Percentiles rank a stretch among this genome's conserved stretches.
Conservation (phyloP, 768 basidiomycete genomes). For the Amanita subjunquillea region DNA sequence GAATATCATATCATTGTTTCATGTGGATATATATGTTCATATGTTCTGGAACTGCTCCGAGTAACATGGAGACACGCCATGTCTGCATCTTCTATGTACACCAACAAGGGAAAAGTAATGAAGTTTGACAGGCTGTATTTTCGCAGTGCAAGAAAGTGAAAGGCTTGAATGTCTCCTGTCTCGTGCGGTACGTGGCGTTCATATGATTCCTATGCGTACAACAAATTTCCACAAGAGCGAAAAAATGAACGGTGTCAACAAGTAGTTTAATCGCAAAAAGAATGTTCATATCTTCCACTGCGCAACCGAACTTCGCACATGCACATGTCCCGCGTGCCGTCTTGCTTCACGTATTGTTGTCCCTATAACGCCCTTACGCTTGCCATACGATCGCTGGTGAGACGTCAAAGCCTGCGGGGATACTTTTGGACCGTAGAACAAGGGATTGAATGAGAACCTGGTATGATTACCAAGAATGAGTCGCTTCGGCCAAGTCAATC, state of each 20-base stretch:
- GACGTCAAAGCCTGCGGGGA: slow-evolving; percentile 7
- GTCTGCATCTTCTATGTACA: too few relatives aligned
- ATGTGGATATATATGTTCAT: not conserved
- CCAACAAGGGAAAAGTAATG: too few relatives aligned
- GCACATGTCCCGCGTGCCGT: not conserved
- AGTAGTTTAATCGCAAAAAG: not conserved
- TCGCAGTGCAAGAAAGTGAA: too few relatives aligned
- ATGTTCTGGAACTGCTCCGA: not conserved
- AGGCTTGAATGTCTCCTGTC: too few relatives aligned
- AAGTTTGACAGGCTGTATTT: too few relatives aligned
- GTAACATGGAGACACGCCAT: too few relatives aligned
- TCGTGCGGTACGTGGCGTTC: too few relatives aligned
- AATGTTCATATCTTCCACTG: not conserved
- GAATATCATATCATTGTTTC: not conserved
- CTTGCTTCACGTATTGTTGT: not conserved
- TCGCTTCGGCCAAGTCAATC: slow-evolving; percentile 4
- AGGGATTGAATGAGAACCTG: slow-evolving; percentile 28
- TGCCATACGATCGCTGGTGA: not conserved
- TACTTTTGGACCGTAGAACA: slow-evolving; percentile 20
- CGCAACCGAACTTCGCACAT: not conserved
- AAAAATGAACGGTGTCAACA: not conserved
- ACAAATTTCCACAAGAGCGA: not conserved
- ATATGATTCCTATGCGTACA: not conserved
- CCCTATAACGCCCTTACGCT: not conserved
- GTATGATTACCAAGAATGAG: slow-evolving; percentile 18